phyloP scores from a whole-genome alignment of 2,329 filamentous ascomycete genomes.

The Epichloe uncinata region DNA sequence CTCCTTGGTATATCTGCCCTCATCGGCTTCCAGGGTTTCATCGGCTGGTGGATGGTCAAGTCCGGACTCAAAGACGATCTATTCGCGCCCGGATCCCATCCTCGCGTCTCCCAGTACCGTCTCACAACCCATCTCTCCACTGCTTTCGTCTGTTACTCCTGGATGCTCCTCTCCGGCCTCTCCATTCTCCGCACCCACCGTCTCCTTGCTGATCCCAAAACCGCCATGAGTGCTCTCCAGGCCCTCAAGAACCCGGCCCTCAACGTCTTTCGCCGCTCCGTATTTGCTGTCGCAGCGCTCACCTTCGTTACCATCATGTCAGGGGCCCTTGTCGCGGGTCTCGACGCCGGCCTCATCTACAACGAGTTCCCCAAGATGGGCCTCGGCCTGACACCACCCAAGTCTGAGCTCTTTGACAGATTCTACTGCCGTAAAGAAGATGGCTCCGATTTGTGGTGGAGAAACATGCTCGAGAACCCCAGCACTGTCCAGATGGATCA shows the following conservation, averaged over 20 bases:
- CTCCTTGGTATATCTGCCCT: slow-evolving; percentile 73
- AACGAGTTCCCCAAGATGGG: slow-evolving; percentile 99
- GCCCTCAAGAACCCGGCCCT: slow-evolving; percentile 56
- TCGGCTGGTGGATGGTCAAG: slow-evolving; percentile 99
- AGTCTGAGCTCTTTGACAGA: slow-evolving; percentile 66
- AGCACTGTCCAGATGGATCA: slow-evolving; percentile 92
- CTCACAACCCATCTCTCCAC: slow-evolving; percentile 79
- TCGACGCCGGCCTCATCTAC: slow-evolving; percentile 95
- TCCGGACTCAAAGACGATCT: slow-evolving; percentile 91
- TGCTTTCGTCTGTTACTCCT: slow-evolving; percentile 84
- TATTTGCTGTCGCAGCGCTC: slow-evolving; percentile 56
- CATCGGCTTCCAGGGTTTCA: slow-evolving; percentile 88
- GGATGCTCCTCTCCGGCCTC: slow-evolving; percentile 86
- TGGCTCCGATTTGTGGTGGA: slow-evolving; percentile 79
- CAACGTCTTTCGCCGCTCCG: slow-evolving; percentile 57
- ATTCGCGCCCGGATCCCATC: slow-evolving; percentile 80
- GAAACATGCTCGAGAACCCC: slow-evolving; percentile 95
- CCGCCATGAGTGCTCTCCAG: slow-evolving; percentile 45
- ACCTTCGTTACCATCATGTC: slow-evolving; percentile 89
- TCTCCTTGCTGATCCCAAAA: slow-evolving; percentile 53
- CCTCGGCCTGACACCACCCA: slow-evolving; percentile 64
- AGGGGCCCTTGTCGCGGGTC: slow-evolving; percentile 81
- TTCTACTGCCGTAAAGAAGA: slow-evolving; percentile 76
- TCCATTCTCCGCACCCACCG: slow-evolving; percentile 66
- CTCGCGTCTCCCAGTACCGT: slow-evolving; percentile 88